Base-by-base conservation (phyloP, 805 yeast species). In the Wickerhamiella spandovensis region DNA sequence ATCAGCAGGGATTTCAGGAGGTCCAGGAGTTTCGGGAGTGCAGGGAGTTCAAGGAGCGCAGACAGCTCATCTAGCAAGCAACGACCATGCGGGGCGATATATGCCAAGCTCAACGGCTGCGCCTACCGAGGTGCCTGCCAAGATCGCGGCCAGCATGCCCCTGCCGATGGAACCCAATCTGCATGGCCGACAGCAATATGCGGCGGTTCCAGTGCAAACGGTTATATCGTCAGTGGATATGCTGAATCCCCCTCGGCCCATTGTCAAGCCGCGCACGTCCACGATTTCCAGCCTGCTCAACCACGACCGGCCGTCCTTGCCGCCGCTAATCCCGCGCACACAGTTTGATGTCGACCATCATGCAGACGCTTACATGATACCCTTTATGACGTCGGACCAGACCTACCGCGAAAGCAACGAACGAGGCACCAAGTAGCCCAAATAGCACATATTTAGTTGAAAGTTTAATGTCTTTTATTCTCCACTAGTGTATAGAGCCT, bases 381-480 rank as follows among this genome's bases (percentile, higher is more conserved):
- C 52, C 24, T 49, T 21, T 47, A 39, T 41, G 52, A 48, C 37
- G 37, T 39, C 37, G 3, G 47, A 41, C 22, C 44, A 23, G 15
- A 42, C 48, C 8, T 58, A 54, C 44, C 53, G 55, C n/a, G 59
- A 54, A 37, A 55, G 58, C 43, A 48, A 56, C 44, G 58, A 55
- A 44, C 53, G 60, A 12, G 50, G 51, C 17, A 43, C 15, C 17
- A 43, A 41, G 45, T 25, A 2, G 32, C 12, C 7, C 32, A 12
- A 9, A 28, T 28, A 28, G 25, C 25, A 24, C n/a, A n/a, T 48
- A 45, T 48, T 30, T 10, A 17, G 7, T 39, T 18, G 12, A 5
- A 15, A 4, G 15, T n/a, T n/a, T 10, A 25, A 6, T 10, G 38
- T 4, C 5, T 32, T 24, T 32, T 32, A 32, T 32, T 32, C 38